A percentile compares a stretch with the other conserved stretches of the same genome.
Evolutionary conservation across 106 monocot species (phyloP).

Genomic region (Amphibolis antarctica): DNA sequence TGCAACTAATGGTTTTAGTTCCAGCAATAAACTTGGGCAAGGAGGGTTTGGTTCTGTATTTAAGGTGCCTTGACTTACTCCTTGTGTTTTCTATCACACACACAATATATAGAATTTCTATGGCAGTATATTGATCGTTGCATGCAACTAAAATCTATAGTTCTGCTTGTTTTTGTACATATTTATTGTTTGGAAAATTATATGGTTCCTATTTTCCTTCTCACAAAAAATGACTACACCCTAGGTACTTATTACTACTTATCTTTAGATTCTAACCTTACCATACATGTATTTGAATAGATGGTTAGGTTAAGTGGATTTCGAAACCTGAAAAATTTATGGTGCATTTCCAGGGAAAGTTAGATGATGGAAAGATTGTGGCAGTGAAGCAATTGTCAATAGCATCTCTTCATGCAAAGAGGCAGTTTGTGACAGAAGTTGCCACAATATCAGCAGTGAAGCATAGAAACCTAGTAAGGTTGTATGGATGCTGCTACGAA

Average conservation of each 20-base stretch:
- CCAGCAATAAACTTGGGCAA: constrained; percentile 4
- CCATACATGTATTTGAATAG: background rate
- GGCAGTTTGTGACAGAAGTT: constrained; percentile 12
- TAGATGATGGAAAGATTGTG: constrained; percentile 5
- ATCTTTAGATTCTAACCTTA: too few species aligned
- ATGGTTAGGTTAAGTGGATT: background rate
- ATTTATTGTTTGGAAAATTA: too few species aligned
- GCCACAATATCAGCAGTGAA: constrained; percentile 20
- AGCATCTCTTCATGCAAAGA: constrained; percentile 4
- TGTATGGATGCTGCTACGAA: constrained; percentile 16
- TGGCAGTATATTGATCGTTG: too few species aligned
- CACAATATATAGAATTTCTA: too few species aligned
- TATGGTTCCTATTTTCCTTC: too few species aligned
- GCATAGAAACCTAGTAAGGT: constrained; percentile 16
- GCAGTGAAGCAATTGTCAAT: constrained; percentile 11
- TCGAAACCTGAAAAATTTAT: background rate
- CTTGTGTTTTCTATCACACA: background rate
- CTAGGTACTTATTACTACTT: too few species aligned
- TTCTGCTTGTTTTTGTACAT: too few species aligned
- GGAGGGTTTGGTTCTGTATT: constrained; percentile 11
- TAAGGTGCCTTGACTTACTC: constrained; percentile 4
- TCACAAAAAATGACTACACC: too few species aligned
- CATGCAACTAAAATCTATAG: too few species aligned
- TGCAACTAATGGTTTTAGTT: constrained; percentile 1
- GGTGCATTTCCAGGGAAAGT: constrained; percentile 3